Conservation (phyloP, 371 early-diverging fungal species). For the Mortierella sp. region DNA sequence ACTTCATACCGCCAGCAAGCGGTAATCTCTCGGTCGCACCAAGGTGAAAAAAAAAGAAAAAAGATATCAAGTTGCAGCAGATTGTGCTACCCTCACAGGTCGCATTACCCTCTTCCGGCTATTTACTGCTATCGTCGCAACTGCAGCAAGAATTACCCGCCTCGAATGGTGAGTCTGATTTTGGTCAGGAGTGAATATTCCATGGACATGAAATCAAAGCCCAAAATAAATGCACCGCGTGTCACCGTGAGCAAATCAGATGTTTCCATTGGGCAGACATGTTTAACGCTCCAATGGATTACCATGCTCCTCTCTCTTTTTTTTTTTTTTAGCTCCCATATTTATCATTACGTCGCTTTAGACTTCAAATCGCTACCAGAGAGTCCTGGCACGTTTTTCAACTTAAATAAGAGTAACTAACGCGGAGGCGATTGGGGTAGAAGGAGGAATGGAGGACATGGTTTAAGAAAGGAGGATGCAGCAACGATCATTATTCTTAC, state of each 20-base stretch:
- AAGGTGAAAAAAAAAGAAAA: not conserved
- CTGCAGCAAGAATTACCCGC: not conserved
- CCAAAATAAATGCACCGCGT: conserved; percentile 3
- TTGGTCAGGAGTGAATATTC: not conserved
- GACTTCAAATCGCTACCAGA: not conserved
- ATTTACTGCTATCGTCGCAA: not conserved
- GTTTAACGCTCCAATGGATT: not conserved
- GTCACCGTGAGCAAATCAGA: conserved; percentile 12
- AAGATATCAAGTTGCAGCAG: not conserved
- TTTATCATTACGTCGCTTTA: not conserved
- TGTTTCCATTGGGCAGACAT: conserved; percentile 9
- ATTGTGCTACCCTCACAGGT: not conserved
- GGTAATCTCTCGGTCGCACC: not conserved
- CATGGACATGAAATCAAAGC: not conserved
- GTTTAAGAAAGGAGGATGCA: not conserved
- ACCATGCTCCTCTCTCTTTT: conserved; percentile 1
- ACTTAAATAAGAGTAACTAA: not conserved
- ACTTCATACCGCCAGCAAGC: too few relatives aligned
- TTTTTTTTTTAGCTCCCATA: not conserved
- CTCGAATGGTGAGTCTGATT: not conserved
- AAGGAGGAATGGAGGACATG: not conserved
- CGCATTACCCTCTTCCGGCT: not conserved
- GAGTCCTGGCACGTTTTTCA: not conserved
- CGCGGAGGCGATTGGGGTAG: not conserved
- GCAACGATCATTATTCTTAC: conserved; percentile 57